These are phyloP conservation scores for Plantago coronopus DNA, from an alignment of 305 asterid genomes.

Conservation along the genomic window DNA sequence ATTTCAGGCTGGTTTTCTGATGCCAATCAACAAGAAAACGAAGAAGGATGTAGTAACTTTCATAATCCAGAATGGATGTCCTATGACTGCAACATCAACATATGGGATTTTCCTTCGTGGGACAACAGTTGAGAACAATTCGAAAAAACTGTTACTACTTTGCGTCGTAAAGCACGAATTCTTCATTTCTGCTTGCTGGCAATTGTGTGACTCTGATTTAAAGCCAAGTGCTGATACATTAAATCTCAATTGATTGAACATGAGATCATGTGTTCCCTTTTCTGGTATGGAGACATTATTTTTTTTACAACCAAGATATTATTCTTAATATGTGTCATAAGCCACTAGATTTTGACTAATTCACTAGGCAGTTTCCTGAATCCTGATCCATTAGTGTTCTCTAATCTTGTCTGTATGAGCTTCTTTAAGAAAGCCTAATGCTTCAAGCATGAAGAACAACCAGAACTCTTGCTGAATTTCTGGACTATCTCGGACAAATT, in stretches of 20 bases:
- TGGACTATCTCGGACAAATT: not conserved
- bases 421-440: not conserved
- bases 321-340: conserved; percentile 10
- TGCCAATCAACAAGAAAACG: conserved; percentile 20
- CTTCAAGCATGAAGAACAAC: not conserved
- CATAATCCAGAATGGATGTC: conserved; percentile 28
- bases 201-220: not conserved
- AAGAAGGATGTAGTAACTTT: conserved; percentile 18
- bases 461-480: not conserved
- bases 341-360: not conserved
- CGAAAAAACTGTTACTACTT: too few relatives aligned
- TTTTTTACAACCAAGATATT: conserved; percentile 1
- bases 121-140: conserved; percentile 8
- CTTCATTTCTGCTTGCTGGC: too few relatives aligned
- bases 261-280: conserved; percentile 4
- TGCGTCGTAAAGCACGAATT: too few relatives aligned
- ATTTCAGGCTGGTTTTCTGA: conserved; percentile 34
- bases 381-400: not conserved
- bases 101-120: conserved; percentile 47
- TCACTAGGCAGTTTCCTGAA: not conserved
- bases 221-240: too few relatives aligned
- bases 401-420: too few relatives aligned
- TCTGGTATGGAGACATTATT: not conserved
- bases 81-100: conserved; percentile 20
- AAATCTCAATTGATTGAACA: not conserved